phyloP scores from a whole-genome alignment of 1,284 basidiomycete species.

The Papiliotrema laurentii region DNA sequence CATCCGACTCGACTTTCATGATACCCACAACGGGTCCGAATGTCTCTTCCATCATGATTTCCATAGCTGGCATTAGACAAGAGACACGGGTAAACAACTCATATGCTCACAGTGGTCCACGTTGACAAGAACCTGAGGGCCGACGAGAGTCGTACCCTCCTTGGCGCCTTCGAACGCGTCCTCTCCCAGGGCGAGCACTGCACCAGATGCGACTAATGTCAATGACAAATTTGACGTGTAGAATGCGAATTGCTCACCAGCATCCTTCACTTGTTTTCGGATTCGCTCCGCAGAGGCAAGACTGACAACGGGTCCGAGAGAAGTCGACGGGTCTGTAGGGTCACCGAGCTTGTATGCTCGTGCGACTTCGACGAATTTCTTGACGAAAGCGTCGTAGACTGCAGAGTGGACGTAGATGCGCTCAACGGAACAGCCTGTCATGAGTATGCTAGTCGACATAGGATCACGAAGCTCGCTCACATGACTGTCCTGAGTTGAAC shows the following conservation, averaged over 20 bases:
- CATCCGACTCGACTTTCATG: slow-evolving; percentile 64
- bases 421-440: slow-evolving; percentile 52
- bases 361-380: slow-evolving; percentile 66
- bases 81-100: background rate
- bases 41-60: slow-evolving; percentile 78
- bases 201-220: slow-evolving; percentile 64
- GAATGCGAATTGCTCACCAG: slow-evolving; percentile 53
- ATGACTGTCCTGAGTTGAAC: slow-evolving; percentile 94
- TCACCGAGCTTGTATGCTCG: slow-evolving; percentile 84
- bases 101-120: slow-evolving; percentile 73
- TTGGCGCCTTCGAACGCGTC: slow-evolving; percentile 64
- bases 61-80: slow-evolving; percentile 61
- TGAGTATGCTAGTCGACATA: background rate
- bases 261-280: slow-evolving; percentile 77
- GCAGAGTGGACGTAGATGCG: slow-evolving; percentile 88
- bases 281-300: slow-evolving; percentile 77
- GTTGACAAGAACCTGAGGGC: slow-evolving; percentile 79
- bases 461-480: slow-evolving; percentile 15
- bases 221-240: background rate
- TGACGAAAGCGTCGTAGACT: slow-evolving; percentile 74
- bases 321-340: slow-evolving; percentile 67
- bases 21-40: slow-evolving; percentile 90
- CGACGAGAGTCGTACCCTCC: slow-evolving; percentile 74
- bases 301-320: slow-evolving; percentile 86
- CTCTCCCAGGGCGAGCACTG: slow-evolving; percentile 68